Percentiles rank a stretch among this genome's conserved stretches.
Evolutionary conservation across 2,329 filamentous ascomycete species (phyloP).

Genomic region (Rasamsonia emersonii): DNA sequence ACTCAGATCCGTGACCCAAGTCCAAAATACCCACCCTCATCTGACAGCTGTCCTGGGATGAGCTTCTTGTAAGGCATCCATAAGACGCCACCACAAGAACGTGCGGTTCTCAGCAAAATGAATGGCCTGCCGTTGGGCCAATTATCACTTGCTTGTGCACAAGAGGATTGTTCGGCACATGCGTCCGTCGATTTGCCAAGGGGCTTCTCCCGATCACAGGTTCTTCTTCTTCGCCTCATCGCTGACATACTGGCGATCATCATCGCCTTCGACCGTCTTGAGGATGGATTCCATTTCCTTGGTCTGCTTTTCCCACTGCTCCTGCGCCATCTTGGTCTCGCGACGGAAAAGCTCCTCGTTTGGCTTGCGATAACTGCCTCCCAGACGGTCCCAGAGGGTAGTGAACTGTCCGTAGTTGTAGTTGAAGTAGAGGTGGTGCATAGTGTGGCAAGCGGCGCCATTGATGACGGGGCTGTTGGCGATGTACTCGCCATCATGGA

Average conservation of each 20-base stretch:
- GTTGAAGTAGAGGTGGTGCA: conserved; percentile 82
- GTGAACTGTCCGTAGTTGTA: conserved; percentile 96
- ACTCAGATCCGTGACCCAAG: no score
- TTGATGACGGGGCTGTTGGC: conserved; percentile 88
- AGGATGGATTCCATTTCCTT: conserved; percentile 69
- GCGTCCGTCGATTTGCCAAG: no score
- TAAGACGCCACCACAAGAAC: no score
- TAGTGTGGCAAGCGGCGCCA: conserved; percentile 85
- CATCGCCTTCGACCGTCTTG: conserved; percentile 59
- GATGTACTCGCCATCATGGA: conserved; percentile 91
- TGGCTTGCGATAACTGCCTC: conserved; percentile 77
- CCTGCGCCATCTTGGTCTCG: conserved; percentile 74
- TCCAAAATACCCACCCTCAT: no score
- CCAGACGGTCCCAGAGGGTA: conserved; percentile 81
- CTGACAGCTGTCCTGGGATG: no score
- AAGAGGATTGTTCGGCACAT: no score
- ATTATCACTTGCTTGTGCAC: no score
- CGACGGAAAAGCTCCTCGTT: conserved; percentile 77
- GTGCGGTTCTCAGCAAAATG: no score
- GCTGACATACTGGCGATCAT: conserved; percentile 36
- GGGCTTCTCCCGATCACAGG: no score
- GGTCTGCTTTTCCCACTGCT: conserved; percentile 70
- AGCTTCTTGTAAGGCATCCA: no score
- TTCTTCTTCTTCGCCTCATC: conserved; percentile 28
- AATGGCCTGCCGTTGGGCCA: no score